Evolutionary conservation across 73 alveolate genomes (phyloP), one percentile per base, ranked within the genome.

Genomic region (Paramecium octaurelia): DNA sequence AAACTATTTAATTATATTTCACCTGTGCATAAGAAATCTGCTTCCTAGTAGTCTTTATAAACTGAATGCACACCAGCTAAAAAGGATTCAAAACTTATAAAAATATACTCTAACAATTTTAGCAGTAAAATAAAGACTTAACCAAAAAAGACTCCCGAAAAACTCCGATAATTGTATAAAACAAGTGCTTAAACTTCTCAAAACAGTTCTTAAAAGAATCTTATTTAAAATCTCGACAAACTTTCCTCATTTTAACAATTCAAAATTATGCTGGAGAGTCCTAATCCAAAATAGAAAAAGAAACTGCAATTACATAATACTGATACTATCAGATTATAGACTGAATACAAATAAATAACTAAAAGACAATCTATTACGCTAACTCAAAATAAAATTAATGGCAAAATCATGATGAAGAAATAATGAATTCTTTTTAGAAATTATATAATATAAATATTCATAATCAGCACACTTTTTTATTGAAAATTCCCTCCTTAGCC

Each of bases 11-110:
- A 27, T 12, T 64, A 64, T 18, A 64, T 27, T 8, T 23, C 2
- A 27, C 84, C 84, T 27, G 50, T 64, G 1, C 84, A 64, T 64
- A 64, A 27, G 50, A 64, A 64, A 24, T 64, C 84, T 27, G 27
- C 84, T 24, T 64, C 84, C 4, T 20, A 64, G n/a, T 31, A 12
- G n/a, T 64, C 16, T 27, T 34, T 64, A 31, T 31, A 64, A 24
- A 64, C 84, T 27, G 84, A 64, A 64, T 64, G 16, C 50, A 64
- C 84, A 31, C 84, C 84, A 31, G 84, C 84, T 7, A 64, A 64
- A 24, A 64, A 18, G 27, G 84, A 64, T 64, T 64, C 84, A 1
- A 64, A 64, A 64, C 46, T 64, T 8, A 64, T 64, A 27, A 64
- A 64, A 64, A 27, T 64, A 23, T 64, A 64, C 29, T 64, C 84